Evolutionary conservation across 176 grass and related monocot species (phyloP), one percentile per base, ranked within the genome.

Genomic region (Carex myosuroides): DNA sequence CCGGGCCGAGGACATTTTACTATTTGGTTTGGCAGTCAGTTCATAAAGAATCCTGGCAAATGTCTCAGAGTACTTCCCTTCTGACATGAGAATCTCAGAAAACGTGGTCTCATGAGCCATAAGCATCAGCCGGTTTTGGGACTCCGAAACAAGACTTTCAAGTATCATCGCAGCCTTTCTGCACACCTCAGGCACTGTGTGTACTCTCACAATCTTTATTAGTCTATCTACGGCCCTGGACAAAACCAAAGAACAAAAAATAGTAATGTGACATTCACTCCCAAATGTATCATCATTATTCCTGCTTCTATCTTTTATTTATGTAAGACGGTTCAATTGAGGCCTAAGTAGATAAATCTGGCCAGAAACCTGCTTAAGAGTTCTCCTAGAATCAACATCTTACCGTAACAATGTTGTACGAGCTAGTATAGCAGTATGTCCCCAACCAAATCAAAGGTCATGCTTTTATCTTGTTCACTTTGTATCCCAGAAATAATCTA

Each of bases 211-310:
- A 1, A 98, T 87, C 89, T 95, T 98, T 61, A 98, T 85, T 24
- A 98, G 88, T 54, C 96, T 93, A 90, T 98, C 96, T 0, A 98
- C 91, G 82, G 96, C 96, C 96, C 96, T 98, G 83, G 77, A 84
- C 64, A 79, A 88, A 80, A 84, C 10, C 71, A 53, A 75, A 75
- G 46, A 52, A 75, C 12, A 26, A 54, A 24, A 24, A 24, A 74
- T 53, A 13, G 46, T 54, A 57, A 78, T 16, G 24, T 9, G 13
- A 35, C 2, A 18, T 30, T 32, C 6, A 14, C 13, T 77, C 22
- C 2, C 52, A 56, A 56, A 54, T 56, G 24, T 77, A 55, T 55
- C 14, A 29, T 30, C 30, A 13, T 26, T 29, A 53, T 24, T 72
- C 44, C 17, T 75, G 39, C n/a, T 68, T 70, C 35, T 42, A 10